These are phyloP conservation scores for Gypsophila paniculata DNA, from an alignment of 179 eudicot species.

Conservation along the genomic window DNA sequence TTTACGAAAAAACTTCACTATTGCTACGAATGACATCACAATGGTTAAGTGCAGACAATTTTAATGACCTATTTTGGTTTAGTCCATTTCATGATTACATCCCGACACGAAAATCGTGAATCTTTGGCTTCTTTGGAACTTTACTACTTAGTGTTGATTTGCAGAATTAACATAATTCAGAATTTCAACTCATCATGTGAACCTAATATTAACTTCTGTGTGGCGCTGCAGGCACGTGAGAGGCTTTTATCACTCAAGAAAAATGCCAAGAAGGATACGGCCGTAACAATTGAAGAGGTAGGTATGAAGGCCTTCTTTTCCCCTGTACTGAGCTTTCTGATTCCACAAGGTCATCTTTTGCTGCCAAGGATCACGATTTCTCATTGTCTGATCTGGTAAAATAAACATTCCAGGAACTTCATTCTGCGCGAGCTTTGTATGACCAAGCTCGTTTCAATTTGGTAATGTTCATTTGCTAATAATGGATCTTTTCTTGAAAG, in stretches of 20 bases:
- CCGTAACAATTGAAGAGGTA: slow-evolving; percentile 51
- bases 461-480: slow-evolving; percentile 36
- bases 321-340: slow-evolving; percentile 6
- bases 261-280: slow-evolving; percentile 69
- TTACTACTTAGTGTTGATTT: neutral
- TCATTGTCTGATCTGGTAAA: slow-evolving; percentile 57
- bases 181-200: neutral
- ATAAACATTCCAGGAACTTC: slow-evolving; percentile 85
- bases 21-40: neutral
- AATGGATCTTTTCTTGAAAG: slow-evolving; percentile 2
- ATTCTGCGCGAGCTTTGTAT: slow-evolving; percentile 64
- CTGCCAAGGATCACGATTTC: slow-evolving; percentile 39
- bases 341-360: slow-evolving; percentile 22
- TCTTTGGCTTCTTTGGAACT: no score
- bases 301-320: slow-evolving; percentile 42
- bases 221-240: slow-evolving; percentile 63
- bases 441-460: slow-evolving; percentile 86
- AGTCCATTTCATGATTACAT: neutral
- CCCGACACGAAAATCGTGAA: no score
- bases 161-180: neutral
- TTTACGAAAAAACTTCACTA: neutral
- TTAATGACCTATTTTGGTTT: neutral
- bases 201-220: slow-evolving; percentile 9
- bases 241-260: slow-evolving; percentile 67
- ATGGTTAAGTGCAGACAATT: neutral